These are phyloP conservation scores for Wickerhamiella kazuoi DNA, from an alignment of 805 yeast genomes.

Conservation along the genomic window DNA sequence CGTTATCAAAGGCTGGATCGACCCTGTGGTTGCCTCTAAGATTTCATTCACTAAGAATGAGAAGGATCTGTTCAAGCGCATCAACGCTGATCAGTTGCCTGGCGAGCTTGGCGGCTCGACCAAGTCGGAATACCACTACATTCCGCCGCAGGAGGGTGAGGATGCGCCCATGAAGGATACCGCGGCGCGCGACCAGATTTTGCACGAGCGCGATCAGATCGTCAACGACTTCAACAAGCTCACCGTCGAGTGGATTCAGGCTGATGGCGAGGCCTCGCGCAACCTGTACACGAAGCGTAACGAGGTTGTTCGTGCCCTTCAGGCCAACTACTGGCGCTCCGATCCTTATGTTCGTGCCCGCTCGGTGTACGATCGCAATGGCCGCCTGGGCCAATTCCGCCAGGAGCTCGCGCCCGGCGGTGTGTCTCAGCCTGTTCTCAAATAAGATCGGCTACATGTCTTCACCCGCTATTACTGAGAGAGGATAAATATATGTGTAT, in stretches of 20 bases:
- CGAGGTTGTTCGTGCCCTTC: conserved; percentile 32
- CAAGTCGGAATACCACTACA: conserved; percentile 38
- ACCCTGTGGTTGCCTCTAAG: conserved; percentile 89
- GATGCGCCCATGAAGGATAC: conserved; percentile 32
- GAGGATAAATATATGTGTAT: neutral
- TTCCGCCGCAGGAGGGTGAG: conserved; percentile 40
- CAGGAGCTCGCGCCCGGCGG: conserved; percentile 12
- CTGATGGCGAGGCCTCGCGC: conserved; percentile 34
- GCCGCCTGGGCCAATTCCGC: conserved; percentile 31
- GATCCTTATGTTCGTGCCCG: conserved; percentile 76
- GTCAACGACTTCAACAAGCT: conserved; percentile 38
- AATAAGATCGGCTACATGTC: too few species aligned
- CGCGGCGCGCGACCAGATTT: conserved; percentile 29
- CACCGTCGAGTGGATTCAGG: conserved; percentile 58
- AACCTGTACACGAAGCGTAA: conserved; percentile 28
- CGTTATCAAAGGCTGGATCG: conserved; percentile 81
- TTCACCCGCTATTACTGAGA: too few species aligned
- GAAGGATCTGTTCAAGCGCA: conserved; percentile 47
- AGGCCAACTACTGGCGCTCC: conserved; percentile 44
- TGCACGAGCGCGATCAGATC: conserved; percentile 37
- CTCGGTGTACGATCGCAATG: conserved; percentile 61
- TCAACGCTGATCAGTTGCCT: conserved; percentile 46
- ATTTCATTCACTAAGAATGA: conserved; percentile 61
- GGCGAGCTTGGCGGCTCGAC: conserved; percentile 60
- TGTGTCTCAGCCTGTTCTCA: conserved; percentile 13